Evolutionary conservation across 2,329 filamentous ascomycete genomes (phyloP).

Genomic region (Endoconidiophora laricicola): DNA sequence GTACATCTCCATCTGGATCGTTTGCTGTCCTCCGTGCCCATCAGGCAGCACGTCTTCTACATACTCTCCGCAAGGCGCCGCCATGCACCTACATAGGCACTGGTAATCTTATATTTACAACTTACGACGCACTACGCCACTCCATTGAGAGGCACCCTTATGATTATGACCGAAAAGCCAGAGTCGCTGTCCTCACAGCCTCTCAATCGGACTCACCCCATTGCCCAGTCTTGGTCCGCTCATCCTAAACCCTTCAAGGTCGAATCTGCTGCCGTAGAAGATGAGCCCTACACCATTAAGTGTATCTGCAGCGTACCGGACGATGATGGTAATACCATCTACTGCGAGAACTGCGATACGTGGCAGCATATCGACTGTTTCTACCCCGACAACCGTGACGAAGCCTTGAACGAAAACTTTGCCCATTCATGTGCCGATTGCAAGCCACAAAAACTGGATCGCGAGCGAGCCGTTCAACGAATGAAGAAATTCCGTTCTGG

Average conservation of each 20-base stretch:
- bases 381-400: conserved; percentile 57
- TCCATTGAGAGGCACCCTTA: conserved; percentile 24
- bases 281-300: conserved; percentile 88
- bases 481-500: conserved; percentile 25
- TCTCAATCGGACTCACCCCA: conserved; percentile 34
- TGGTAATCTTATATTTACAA: conserved; percentile 22
- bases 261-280: conserved; percentile 27
- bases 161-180: conserved; percentile 48
- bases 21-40: no score
- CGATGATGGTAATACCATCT: conserved; percentile 95
- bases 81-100: conserved; percentile 40
- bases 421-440: conserved; percentile 84
- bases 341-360: conserved; percentile 87
- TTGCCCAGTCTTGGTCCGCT: conserved; percentile 23
- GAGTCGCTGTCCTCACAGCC: conserved; percentile 36
- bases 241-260: conserved; percentile 22
- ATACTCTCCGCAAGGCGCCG: conserved; percentile 24
- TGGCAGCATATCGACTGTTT: conserved; percentile 99
- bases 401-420: conserved; percentile 54
- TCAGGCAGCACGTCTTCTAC: no score
- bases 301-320: conserved; percentile 89
- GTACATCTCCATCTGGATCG: no score
- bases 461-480: conserved; percentile 56
- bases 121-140: conserved; percentile 18
- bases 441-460: conserved; percentile 59